Conservation (phyloP, 768 basidiomycete species). For the Amanita pallidorosea region DNA sequence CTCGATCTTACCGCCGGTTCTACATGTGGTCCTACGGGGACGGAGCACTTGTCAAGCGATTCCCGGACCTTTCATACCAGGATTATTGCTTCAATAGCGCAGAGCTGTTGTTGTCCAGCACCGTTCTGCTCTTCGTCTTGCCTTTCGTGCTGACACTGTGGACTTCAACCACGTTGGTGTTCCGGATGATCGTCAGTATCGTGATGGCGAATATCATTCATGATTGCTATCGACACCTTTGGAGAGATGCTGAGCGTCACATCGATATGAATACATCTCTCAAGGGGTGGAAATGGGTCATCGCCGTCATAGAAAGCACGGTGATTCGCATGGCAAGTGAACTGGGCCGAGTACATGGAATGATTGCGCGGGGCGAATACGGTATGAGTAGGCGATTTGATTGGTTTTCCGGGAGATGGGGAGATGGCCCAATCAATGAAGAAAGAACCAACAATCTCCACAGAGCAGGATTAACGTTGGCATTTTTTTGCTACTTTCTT, state of each 20-base stretch:
- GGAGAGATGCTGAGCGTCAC: constrained; percentile 26
- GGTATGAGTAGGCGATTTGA: constrained; percentile 31
- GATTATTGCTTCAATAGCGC: constrained; percentile 39
- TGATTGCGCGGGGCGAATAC: constrained; percentile 33
- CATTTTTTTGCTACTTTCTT: background rate
- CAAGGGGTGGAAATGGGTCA: constrained; percentile 22
- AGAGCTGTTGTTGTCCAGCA: constrained; percentile 26
- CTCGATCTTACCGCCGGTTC: constrained; percentile 36
- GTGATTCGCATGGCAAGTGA: constrained; percentile 43
- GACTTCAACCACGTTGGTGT: constrained; percentile 5
- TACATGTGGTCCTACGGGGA: constrained; percentile 53
- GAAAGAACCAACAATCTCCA: constrained; percentile 31
- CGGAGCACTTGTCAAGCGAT: constrained; percentile 35
- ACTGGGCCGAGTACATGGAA: constrained; percentile 32
- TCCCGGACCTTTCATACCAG: constrained; percentile 33
- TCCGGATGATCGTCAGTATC: constrained; percentile 17
- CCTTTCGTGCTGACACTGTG: constrained; percentile 9
- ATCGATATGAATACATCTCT: constrained; percentile 22
- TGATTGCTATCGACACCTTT: constrained; percentile 39
- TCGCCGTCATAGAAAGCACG: constrained; percentile 38
- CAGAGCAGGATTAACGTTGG: background rate
- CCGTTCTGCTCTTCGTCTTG: constrained; percentile 8
- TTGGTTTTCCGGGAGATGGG: constrained; percentile 37
- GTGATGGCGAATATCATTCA: constrained; percentile 32
- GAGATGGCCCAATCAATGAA: constrained; percentile 28